A percentile compares a stretch with the other conserved stretches of the same genome.
Evolutionary conservation across 371 early-diverging fungal genomes (phyloP).

Genomic region (Syncephalis plumigaleata): DNA sequence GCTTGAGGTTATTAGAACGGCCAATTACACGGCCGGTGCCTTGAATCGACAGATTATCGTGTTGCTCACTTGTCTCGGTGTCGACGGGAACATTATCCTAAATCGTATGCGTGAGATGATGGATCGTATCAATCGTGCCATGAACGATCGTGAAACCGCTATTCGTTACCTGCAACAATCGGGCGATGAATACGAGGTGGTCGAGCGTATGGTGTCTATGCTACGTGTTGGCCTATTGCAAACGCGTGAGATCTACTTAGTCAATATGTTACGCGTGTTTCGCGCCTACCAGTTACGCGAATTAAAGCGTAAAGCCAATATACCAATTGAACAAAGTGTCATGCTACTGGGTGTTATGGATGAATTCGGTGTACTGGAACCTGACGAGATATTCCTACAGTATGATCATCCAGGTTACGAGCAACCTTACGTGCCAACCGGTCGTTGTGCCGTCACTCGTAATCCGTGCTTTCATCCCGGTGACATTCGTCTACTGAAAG

Average conservation of each 20-base stretch:
- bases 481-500: constrained; percentile 52
- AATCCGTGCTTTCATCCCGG: constrained; percentile 78
- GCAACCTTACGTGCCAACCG: constrained; percentile 15
- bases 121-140: constrained; percentile 20
- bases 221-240: constrained; percentile 37
- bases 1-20: constrained; percentile 42
- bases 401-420: constrained; percentile 15
- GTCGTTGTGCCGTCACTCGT: constrained; percentile 34
- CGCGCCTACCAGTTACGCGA: constrained; percentile 32
- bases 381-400: constrained; percentile 54
- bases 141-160: constrained; percentile 22
- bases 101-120: constrained; percentile 27
- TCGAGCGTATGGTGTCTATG: constrained; percentile 24
- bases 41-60: constrained; percentile 62
- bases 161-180: constrained; percentile 22
- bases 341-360: constrained; percentile 66
- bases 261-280: constrained; percentile 32
- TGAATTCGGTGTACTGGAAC: constrained; percentile 40
- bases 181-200: constrained; percentile 32
- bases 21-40: constrained; percentile 33
- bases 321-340: constrained; percentile 47
- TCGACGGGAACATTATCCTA: constrained; percentile 33
- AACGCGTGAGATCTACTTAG: constrained; percentile 28
- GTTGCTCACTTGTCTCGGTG: constrained; percentile 39
- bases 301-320: constrained; percentile 45